Conservation (phyloP, 805 yeast species). For the Yarrowia deformans region DNA sequence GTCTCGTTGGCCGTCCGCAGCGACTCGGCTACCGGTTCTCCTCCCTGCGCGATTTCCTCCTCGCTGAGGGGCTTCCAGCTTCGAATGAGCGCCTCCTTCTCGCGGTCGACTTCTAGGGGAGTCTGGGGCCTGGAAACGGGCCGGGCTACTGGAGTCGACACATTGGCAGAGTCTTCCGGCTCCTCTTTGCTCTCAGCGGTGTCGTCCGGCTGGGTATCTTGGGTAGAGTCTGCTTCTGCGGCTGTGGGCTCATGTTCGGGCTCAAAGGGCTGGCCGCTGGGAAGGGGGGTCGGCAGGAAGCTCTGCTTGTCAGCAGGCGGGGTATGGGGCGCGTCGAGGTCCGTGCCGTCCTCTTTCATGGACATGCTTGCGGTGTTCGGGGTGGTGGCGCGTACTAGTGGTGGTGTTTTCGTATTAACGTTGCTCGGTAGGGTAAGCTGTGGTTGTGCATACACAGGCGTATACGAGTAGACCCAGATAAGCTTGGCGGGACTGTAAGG, state of each 20-base stretch:
- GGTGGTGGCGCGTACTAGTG: conserved; percentile 36
- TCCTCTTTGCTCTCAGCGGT: not conserved
- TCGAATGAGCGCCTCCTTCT: conserved; percentile 25
- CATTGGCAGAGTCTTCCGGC: conserved; percentile 6
- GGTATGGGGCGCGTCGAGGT: conserved; percentile 33
- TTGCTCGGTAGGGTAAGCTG: conserved; percentile 38
- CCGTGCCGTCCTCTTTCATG: conserved; percentile 29
- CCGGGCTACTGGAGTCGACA: conserved; percentile 8
- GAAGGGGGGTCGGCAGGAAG: conserved; percentile 33
- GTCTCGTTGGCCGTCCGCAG: conserved; percentile 36
- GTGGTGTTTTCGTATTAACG: conserved; percentile 39
- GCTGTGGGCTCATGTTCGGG: conserved; percentile 6
- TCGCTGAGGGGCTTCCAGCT: conserved; percentile 34
- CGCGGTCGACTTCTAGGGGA: conserved; percentile 6
- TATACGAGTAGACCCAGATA: conserved; percentile 30
- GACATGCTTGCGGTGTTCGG: conserved; percentile 15
- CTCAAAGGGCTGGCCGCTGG: conserved; percentile 27
- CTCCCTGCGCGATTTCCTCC: conserved; percentile 35
- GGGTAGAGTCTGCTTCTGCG: conserved; percentile 6
- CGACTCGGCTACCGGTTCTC: conserved; percentile 31
- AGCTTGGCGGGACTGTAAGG: conserved; percentile 34
- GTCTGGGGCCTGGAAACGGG: conserved; percentile 19
- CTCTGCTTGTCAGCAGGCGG: conserved; percentile 32
- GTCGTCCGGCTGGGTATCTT: conserved; percentile 23
- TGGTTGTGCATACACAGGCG: conserved; percentile 34